Evolutionary conservation across 345 rosid species (phyloP), one percentile per base, ranked within the genome.

Genomic region (Moringa oleifera): DNA sequence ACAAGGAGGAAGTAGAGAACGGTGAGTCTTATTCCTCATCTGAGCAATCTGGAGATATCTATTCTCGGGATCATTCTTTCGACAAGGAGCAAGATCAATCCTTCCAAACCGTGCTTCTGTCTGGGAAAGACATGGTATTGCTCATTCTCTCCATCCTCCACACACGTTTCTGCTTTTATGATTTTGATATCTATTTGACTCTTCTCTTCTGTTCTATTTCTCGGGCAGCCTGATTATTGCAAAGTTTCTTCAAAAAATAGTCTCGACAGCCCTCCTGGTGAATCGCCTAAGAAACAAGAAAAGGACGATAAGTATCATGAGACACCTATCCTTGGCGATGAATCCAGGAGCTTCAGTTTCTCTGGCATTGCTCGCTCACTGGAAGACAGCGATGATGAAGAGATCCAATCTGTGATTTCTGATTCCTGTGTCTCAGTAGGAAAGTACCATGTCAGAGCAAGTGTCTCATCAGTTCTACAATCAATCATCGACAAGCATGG

Each of bases 381-480:
- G 47, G 47, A 41, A 22, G 57, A 53, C 37, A 33, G 37, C 12
- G 81, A 78, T 13, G 83, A 72, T 8, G 91, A 83, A 18, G 89
- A 82, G 62, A 70, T 36, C 20, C 81, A 68, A n/a, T 83, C 95
- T 0, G 79, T 83, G 31, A 73, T 71, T 59, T 85, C 95, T 0
- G 96, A 89, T 71, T 73, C 87, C 23, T 77, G 81, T 55, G 88
- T 82, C 20, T 64, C 86, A 0, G 86, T 84, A 0, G 90, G 90
- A 59, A 84, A 82, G 59, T 82, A 87, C 76, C 82, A 74, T 18
- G 90, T 87, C 69, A 80, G 73, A 60, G 68, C 79, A 25, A 75
- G 70, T 58, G 57, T 76, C 23, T 73, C 88, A 18, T 58, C 83
- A 3, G 71, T 66, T 57, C 79, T 87, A 33, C 80, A 73, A 55